Base-by-base conservation (phyloP, 768 basidiomycete genomes). In the Tricholoma sp. region DNA sequence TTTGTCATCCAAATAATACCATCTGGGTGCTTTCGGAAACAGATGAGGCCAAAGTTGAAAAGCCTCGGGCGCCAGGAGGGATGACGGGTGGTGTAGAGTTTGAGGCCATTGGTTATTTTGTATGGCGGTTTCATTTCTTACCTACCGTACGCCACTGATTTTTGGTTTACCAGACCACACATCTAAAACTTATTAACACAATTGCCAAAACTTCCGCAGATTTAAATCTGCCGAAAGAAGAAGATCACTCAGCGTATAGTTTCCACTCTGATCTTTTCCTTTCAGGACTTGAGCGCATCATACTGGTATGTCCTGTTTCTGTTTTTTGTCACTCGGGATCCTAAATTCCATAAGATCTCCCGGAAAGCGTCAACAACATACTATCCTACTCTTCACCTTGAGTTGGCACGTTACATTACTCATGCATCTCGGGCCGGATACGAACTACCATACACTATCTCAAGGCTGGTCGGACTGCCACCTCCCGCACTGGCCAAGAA, bases 71-170 rank as follows among this genome's bases (percentile, higher is more conserved):
- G 11, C 97, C 97, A 2, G 93, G 94, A 5, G 96, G 97, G 13
- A 98, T 98, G 86, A 98, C 97, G 0, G 97, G 96, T 6, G 97
- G 97, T 5, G 97, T 99, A 11, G 97, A 99, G 66, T 95, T 88
- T 66, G 97, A 99, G 73, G 96, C 96, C 4, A 96, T 98, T 86
- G 81, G 82, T 13, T 98, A 98, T 70, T 84, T 95, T 65, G 96
- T 98, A 64, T 61, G 91, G 34, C 75, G 42, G n/a, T 24, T 53
- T 50, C 12, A 33, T 57, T 53, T 53, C 37, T 29, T 20, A 47
- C 42, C 52, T 33, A 18, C 37, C 45, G 1, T 11, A 45, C 1
- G 11, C 15, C 20, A 37, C 55, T 52, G 44, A 44, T 56, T 34
- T 34, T 33, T 10, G 17, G 10, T 17, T 32, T 45, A 53, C 5